Conservation (phyloP, 345 rosid genomes). For the Eucalyptus marginata region DNA sequence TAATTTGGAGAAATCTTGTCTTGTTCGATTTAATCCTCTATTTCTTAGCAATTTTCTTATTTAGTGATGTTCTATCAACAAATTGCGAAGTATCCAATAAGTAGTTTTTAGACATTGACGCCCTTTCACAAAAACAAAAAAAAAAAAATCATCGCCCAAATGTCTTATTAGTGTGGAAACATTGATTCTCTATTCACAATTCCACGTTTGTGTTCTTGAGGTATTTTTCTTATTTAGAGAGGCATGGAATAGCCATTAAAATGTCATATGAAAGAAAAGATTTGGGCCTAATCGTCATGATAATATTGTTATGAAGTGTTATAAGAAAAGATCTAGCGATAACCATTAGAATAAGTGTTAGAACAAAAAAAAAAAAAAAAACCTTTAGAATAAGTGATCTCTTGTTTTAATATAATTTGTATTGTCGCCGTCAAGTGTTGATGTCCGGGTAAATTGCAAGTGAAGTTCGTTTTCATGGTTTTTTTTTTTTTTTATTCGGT, state of each 20-base stretch:
- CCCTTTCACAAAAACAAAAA: not conserved
- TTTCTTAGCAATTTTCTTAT: too few relatives aligned
- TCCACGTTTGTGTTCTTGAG: not conserved
- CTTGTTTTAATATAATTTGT: too few relatives aligned
- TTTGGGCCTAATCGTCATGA: not conserved
- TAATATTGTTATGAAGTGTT: too few relatives aligned
- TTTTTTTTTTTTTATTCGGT: not conserved
- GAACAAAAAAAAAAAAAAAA: too few relatives aligned
- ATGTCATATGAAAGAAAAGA: not conserved
- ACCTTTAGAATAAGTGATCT: too few relatives aligned
- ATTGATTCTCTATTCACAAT: not conserved
- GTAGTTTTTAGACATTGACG: not conserved
- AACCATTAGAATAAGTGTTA: too few relatives aligned
- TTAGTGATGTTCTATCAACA: not conserved
- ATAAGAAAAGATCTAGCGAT: too few relatives aligned
- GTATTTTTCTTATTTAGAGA: not conserved
- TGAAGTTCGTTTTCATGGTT: not conserved
- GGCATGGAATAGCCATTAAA: not conserved
- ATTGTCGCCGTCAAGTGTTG: not conserved
- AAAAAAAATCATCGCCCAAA: too few relatives aligned
- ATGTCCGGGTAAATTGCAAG: not conserved
- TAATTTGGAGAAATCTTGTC: not conserved
- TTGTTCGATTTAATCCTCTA: not conserved
- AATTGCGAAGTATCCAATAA: not conserved
- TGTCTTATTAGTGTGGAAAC: not conserved